A percentile compares a stretch with the other conserved stretches of the same genome.
phyloP scores from a whole-genome alignment of 805 yeast genomes.

The Vanderwaltozyma tropicalis region DNA sequence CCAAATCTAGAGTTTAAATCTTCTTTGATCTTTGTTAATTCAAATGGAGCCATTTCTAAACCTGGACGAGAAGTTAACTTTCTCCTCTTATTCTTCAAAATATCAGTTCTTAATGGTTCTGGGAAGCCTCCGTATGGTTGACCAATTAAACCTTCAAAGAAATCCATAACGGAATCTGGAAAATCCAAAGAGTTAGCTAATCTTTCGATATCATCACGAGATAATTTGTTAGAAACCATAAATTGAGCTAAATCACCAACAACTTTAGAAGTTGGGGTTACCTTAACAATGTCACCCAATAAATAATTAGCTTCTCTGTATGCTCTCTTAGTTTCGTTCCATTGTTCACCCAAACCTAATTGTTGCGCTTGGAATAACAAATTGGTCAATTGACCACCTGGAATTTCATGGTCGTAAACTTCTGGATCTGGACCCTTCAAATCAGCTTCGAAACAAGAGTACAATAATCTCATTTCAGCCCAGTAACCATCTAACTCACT shows the following conservation, averaged over 20 bases:
- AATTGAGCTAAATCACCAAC: slow-evolving; percentile 98
- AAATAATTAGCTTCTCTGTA: slow-evolving; percentile 81
- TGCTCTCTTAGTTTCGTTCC: slow-evolving; percentile 90
- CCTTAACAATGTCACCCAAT: slow-evolving; percentile 92
- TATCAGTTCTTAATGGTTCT: slow-evolving; percentile 87
- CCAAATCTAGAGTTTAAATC: slow-evolving; percentile 71
- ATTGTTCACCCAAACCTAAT: slow-evolving; percentile 89
- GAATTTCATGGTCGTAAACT: slow-evolving; percentile 94
- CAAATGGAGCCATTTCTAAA: slow-evolving; percentile 70
- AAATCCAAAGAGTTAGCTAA: slow-evolving; percentile 85
- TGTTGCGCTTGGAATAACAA: slow-evolving; percentile 96
- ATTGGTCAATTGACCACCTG: slow-evolving; percentile 98
- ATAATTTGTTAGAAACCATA: slow-evolving; percentile 89
- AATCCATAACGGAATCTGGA: slow-evolving; percentile 96
- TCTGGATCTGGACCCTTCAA: slow-evolving; percentile 99
- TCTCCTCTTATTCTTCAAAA: slow-evolving; percentile 82
- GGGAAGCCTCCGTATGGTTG: slow-evolving; percentile 99
- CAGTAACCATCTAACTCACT: slow-evolving; percentile 86
- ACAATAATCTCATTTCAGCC: slow-evolving; percentile 94
- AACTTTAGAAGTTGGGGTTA: slow-evolving; percentile 95
- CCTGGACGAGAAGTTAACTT: slow-evolving; percentile 87
- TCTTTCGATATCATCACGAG: slow-evolving; percentile 70
- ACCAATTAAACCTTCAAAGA: slow-evolving; percentile 97
- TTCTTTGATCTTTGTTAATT: slow-evolving; percentile 56
- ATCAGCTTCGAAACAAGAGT: slow-evolving; percentile 95